These are phyloP conservation scores for Tricholoma terreum DNA, from an alignment of 768 basidiomycete species.

Conservation along the genomic window DNA sequence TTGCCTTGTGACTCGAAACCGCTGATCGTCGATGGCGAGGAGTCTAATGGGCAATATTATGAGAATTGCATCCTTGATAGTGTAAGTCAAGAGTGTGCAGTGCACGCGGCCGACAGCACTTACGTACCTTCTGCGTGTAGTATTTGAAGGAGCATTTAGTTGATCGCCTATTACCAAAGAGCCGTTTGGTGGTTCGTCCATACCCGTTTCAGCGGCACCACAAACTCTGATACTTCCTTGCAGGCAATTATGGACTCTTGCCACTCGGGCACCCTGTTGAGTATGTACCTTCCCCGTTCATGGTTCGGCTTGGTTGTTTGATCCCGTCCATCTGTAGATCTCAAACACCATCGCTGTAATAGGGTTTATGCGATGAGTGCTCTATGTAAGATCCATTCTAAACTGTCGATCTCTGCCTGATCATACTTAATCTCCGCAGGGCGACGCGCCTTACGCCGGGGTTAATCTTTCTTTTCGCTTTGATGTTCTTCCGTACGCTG, in stretches of 20 bases:
- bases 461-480: neutral
- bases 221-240: neutral
- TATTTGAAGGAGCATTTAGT: neutral
- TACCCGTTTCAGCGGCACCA: neutral
- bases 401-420: neutral
- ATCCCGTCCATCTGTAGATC: neutral
- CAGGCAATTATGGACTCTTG: slow-evolving; percentile 2
- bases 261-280: neutral
- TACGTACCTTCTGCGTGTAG: neutral
- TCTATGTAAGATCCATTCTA: neutral
- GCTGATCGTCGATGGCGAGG: neutral
- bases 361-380: neutral
- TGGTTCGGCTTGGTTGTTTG: neutral
- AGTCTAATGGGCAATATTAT: neutral
- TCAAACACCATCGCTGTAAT: neutral
- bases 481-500: neutral
- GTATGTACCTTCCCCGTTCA: neutral
- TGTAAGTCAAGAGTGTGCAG: neutral
- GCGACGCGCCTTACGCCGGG: neutral
- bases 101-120: neutral
- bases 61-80: neutral
- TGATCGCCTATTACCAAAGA: neutral
- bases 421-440: neutral
- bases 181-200: neutral
- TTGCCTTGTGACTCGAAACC: neutral